phyloP scores from a whole-genome alignment of 495 filamentous ascomycete species.

The Elaphomyces granulatus region DNA sequence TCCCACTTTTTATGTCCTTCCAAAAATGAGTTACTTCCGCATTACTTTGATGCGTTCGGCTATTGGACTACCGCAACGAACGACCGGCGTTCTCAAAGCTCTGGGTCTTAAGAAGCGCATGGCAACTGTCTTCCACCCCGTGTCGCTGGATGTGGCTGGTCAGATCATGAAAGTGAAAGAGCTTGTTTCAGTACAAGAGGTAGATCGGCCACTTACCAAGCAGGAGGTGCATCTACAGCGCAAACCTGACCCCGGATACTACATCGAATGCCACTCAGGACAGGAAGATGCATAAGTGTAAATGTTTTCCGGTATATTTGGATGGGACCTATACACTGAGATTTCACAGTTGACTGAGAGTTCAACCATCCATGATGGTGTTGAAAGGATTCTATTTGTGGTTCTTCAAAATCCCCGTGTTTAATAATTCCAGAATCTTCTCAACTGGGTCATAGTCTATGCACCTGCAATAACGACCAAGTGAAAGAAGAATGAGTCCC shows the following conservation, averaged over 20 bases:
- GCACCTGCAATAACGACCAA: too few species aligned
- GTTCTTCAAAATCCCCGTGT: too few species aligned
- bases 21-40: conserved; percentile 85
- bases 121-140: conserved; percentile 83
- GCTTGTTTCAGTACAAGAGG: conserved; percentile 74
- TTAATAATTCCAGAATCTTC: too few species aligned
- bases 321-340: too few species aligned
- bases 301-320: too few species aligned
- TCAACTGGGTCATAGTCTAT: too few species aligned
- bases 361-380: too few species aligned
- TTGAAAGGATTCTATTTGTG: too few species aligned
- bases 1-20: too few species aligned
- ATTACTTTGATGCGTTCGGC: conserved; percentile 86
- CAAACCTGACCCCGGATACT: conserved; percentile 73
- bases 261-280: conserved; percentile 43
- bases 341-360: too few species aligned
- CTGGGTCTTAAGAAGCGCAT: conserved; percentile 81
- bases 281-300: too few species aligned
- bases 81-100: conserved; percentile 69
- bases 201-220: conserved; percentile 53
- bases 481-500: too few species aligned
- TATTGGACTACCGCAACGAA: conserved; percentile 79
- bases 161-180: conserved; percentile 98
- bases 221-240: conserved; percentile 59
- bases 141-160: conserved; percentile 69